Evolutionary conservation across 257 asterid species (phyloP), one percentile per base, ranked within the genome.

Genomic region (Scutellaria barbata): DNA sequence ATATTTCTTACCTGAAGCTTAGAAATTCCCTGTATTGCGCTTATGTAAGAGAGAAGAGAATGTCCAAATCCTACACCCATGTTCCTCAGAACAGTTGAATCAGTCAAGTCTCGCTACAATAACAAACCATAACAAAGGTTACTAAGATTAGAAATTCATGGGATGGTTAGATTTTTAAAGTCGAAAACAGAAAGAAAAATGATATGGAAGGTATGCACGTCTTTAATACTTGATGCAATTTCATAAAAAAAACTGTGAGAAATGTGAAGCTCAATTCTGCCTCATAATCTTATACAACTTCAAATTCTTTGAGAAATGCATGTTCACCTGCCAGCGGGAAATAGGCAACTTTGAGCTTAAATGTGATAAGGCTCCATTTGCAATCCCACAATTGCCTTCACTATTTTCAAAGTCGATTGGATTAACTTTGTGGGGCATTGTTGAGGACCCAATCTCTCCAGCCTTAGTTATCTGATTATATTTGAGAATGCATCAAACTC

Each of bases 381-480:
- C 98, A 47, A 81, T 76, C 68, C 95, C 96, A 68, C 90, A 89
- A 77, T 88, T 90, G 72, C 96, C 96, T 82, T 90, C 95, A 37
- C 96, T 88, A 75, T 92, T 90, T 77, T 92, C 98, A 68, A 92
- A 92, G 81, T 92, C 96, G 30, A 88, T 92, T 35, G 98, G 96
- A 76, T 92, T 92, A 41, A 92, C 96, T 82, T 92, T 88, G 85
- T 92, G 96, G 48, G 96, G 98, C 98, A 92, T 92, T 11, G 98
- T 92, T 1, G 96, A 92, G 46, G 96, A 90, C 54, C 96, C 98
- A 63, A 92, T 82, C 85, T 90, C 96, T 48, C 96, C 96, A 66
- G 90, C 92, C 84, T 86, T 92, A 45, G 96, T 92, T 77, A 68
- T 88, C 98, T 92, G 90, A 56, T 56, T 58, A 79, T 20, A 56